Evolutionary conservation across 148 eudicot species (phyloP).

Genomic region (Amaranthus cruentus): DNA sequence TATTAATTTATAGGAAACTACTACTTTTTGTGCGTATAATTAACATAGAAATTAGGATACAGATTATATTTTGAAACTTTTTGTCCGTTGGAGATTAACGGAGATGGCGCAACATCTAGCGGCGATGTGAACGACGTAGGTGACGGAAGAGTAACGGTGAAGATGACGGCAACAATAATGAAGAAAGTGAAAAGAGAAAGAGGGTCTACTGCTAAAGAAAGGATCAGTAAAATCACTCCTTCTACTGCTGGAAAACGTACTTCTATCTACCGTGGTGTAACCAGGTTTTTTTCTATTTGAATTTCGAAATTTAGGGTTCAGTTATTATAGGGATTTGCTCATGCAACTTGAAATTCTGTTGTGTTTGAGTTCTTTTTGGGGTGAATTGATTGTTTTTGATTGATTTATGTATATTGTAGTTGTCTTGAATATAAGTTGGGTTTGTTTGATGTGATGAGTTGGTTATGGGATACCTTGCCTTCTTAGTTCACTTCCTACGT

Average conservation of each 20-base stretch:
- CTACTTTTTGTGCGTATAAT: too few species aligned
- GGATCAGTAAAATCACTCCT: conserved; percentile 98
- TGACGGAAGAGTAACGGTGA: conserved; percentile 26
- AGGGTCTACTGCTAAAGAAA: conserved; percentile 91
- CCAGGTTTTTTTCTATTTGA: conserved; percentile 43
- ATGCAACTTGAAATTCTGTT: too few species aligned
- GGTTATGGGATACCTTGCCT: too few species aligned
- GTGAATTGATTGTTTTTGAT: background rate
- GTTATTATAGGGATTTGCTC: background rate
- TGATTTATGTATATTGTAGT: too few species aligned
- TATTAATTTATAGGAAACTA: too few species aligned
- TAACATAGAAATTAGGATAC: too few species aligned
- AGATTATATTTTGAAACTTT: background rate
- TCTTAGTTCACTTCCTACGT: too few species aligned
- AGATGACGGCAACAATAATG: conserved; percentile 31
- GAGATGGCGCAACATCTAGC: conserved; percentile 30
- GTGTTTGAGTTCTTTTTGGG: too few species aligned
- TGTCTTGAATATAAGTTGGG: too few species aligned
- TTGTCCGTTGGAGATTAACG: conserved; percentile 13
- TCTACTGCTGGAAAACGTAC: conserved; percentile 98
- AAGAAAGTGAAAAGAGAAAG: conserved; percentile 77
- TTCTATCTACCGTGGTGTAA: conserved; percentile 96
- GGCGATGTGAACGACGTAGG: conserved; percentile 22
- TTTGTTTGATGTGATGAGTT: too few species aligned
- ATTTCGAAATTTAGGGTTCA: background rate